Percentiles rank a stretch among this genome's conserved stretches.
These are phyloP conservation scores for Ceratopteris richardii DNA, from an alignment of 75 land plant species.

Conservation along the genomic window DNA sequence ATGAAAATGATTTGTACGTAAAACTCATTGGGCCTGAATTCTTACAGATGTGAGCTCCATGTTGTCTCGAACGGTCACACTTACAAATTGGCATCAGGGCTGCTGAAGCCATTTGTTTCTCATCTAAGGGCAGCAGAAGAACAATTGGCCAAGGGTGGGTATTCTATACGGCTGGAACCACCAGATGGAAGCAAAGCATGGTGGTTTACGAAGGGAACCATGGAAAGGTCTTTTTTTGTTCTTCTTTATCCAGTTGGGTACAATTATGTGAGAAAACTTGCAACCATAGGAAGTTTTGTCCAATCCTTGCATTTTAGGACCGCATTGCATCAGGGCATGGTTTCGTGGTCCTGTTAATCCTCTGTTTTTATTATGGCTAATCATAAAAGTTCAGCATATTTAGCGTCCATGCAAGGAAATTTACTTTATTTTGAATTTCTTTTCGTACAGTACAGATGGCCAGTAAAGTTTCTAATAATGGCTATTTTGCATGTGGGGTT, in stretches of 20 bases:
- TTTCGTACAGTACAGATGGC: too few relatives aligned
- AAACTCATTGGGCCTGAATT: too few relatives aligned
- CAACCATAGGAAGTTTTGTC: background rate
- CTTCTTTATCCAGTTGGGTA: background rate
- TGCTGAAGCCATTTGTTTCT: slow-evolving; percentile 53
- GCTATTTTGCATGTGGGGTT: too few relatives aligned
- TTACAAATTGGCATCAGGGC: slow-evolving; percentile 61
- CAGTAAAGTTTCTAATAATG: too few relatives aligned
- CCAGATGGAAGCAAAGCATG: slow-evolving; percentile 13
- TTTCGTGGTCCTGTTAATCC: slow-evolving; percentile 1
- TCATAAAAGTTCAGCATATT: too few relatives aligned
- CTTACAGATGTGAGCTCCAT: slow-evolving; percentile 53
- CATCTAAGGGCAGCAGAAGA: slow-evolving; percentile 54
- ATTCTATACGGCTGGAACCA: slow-evolving; percentile 46
- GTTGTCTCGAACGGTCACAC: slow-evolving; percentile 18
- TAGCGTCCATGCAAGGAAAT: too few relatives aligned
- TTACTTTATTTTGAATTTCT: too few relatives aligned
- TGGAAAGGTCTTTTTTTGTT: slow-evolving; percentile 73
- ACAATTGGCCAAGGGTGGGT: slow-evolving; percentile 55
- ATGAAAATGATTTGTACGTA: too few relatives aligned
- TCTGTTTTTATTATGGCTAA: background rate
- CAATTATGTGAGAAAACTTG: background rate
- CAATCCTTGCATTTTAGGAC: background rate
- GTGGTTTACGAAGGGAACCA: slow-evolving; percentile 70
- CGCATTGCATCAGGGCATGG: background rate